Base-by-base conservation (phyloP, 2,329 filamentous ascomycete genomes). In the Penicillium janthinellum region DNA sequence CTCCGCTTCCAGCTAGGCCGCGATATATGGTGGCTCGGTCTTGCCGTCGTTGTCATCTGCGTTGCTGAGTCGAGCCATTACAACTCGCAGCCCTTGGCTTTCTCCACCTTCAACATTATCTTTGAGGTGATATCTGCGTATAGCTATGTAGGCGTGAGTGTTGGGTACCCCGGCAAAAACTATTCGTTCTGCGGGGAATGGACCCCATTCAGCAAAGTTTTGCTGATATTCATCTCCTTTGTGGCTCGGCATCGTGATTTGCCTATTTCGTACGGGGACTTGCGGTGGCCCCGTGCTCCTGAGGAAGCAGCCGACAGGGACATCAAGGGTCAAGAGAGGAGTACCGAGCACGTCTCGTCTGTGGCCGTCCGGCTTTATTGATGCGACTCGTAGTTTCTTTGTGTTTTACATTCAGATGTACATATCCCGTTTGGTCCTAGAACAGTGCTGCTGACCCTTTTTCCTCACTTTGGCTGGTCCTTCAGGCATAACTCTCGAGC, bases 21-120 rank as follows among this genome's bases (percentile, higher is more conserved):
- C 69, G 88, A 90, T 67, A 77, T 89, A 14, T 89, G 87, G 87
- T 86, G 83, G 77, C 82, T 90, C 14, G 81, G 84, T 3, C 71
- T 88, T 0, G 84, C 85, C 4, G 79, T 88, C n/a, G 78, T 89
- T 53, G 69, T 86, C 25, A 86, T 90, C 56, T 80, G 81, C 56
- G 81, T 84, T 35, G 84, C 87, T 51, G 87, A 90, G 71, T 84
- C 83, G 0, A 72, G 75, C 4, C 81, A 85, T 55, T 86, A 84
- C 53, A 74, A 81, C 1, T 67, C 70, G 4, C 79, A 86, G 50
- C 84, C 85, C 0, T 71, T 82, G 72, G 37, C 64, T 6, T 88
- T 82, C 70, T 84, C 82, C 25, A 82, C 86, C 3, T 88, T 88
- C 70, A 87, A 86, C 64, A 81, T 88, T 58, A 73, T 80, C 35